phyloP scores from a whole-genome alignment of 768 basidiomycete species.

The Pluteus cervinus region DNA sequence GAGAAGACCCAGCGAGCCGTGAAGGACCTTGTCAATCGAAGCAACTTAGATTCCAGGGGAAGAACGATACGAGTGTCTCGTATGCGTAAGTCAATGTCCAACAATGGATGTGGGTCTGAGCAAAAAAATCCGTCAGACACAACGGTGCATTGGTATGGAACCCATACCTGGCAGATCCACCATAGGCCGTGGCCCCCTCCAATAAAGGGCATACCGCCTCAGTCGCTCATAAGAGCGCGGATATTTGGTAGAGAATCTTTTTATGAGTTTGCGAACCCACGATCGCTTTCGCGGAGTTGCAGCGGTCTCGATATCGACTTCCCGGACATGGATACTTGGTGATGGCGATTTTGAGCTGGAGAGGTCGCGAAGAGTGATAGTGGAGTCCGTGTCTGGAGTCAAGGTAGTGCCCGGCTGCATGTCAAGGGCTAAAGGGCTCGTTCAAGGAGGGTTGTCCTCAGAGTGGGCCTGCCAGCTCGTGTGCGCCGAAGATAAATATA shows the following conservation, averaged over 20 bases:
- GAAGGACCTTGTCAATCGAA: conserved; percentile 45
- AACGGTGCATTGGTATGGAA: neutral
- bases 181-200: conserved; percentile 59
- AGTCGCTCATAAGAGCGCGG: conserved; percentile 15
- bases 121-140: conserved; percentile 4
- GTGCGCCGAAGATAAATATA: too few species aligned
- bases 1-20: conserved; percentile 49
- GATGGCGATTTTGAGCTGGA: too few species aligned
- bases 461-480: too few species aligned
- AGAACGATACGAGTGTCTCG: conserved; percentile 29
- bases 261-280: too few species aligned
- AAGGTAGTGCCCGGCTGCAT: too few species aligned
- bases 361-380: too few species aligned
- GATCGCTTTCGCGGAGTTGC: too few species aligned
- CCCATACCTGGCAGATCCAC: conserved; percentile 41
- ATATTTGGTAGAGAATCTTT: conserved; percentile 12
- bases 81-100: conserved; percentile 41
- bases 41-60: conserved; percentile 49
- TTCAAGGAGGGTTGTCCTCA: too few species aligned
- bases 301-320: too few species aligned
- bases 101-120: conserved; percentile 47
- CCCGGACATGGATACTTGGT: too few species aligned
- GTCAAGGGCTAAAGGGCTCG: too few species aligned
- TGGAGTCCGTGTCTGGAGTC: too few species aligned
- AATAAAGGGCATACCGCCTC: conserved; percentile 24